Evolutionary conservation across 208 protist genomes (phyloP).

Genomic region (Pavlovales sp.): DNA sequence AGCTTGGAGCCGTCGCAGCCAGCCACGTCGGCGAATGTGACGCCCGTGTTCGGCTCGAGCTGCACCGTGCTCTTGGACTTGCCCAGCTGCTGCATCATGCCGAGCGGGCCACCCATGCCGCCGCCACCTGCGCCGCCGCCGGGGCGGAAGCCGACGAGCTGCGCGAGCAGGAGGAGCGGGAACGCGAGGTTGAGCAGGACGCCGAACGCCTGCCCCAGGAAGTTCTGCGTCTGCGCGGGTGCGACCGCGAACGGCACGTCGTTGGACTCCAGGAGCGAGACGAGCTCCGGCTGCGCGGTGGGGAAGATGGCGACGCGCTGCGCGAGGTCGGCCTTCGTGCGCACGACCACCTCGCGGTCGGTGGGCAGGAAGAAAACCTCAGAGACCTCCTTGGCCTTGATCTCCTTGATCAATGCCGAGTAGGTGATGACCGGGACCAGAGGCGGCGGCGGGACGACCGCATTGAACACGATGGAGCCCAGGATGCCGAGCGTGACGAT

Average conservation of each 20-base stretch:
- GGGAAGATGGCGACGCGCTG: constrained; percentile 28
- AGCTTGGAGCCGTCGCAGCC: constrained; percentile 39
- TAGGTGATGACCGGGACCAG: too few relatives aligned
- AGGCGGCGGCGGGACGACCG: too few relatives aligned
- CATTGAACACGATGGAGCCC: too few relatives aligned
- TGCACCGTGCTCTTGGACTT: constrained; percentile 31
- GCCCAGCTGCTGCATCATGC: neutral
- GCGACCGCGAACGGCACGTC: constrained; percentile 27
- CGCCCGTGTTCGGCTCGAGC: constrained; percentile 41
- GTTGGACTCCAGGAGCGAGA: constrained; percentile 19
- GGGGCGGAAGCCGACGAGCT: neutral
- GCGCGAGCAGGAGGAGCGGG: neutral
- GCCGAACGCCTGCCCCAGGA: neutral
- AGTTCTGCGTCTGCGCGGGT: neutral
- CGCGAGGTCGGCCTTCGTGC: too few relatives aligned
- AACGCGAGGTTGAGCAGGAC: neutral
- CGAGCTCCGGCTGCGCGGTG: neutral
- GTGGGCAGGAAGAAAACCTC: too few relatives aligned
- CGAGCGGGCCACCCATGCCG: neutral
- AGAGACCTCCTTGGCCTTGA: too few relatives aligned
- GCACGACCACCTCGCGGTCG: too few relatives aligned
- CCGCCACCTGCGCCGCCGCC: neutral
- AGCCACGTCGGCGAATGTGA: constrained; percentile 39
- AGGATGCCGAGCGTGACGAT: too few relatives aligned
- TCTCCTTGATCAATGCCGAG: too few relatives aligned